Evolutionary conservation across 495 filamentous ascomycete genomes (phyloP), one percentile per base, ranked within the genome.

Genomic region (Astrothelium subdiscretum): DNA sequence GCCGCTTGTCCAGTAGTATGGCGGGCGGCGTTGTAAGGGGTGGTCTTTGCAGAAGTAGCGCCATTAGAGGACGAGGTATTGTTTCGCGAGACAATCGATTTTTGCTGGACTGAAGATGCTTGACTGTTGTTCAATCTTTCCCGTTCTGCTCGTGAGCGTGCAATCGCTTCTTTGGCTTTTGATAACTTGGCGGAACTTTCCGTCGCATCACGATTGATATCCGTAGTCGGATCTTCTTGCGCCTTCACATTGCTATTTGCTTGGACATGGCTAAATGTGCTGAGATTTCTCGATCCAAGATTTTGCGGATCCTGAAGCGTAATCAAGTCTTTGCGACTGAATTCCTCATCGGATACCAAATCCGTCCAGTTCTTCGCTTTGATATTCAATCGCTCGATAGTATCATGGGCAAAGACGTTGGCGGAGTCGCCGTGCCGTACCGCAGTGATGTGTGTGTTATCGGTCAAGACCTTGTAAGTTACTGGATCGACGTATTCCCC

Each of bases 291-390:
- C 57, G 83, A 83, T 54, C 85, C 86, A 59, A 95, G 79, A 72
- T 97, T 96, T 70, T 96, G 91, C 31, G 94, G 95, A 73, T 99
- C 95, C 72, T 99, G 94, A 5, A 99, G 76, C 0, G 91, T 96
- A 71, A 99, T 92, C 67, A 99, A 92, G 72, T 99, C 94, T 68
- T 88, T 90, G 61, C 95, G 83, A 44, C 80, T 80, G 68, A 99
- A 99, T 64, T 92, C 90, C 64, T 81, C 81, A 66, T 97, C 92
- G 68, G 85, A 89, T 18, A 97, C 85, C 4, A 99, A 75, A 74
- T 99, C 94, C 59, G 79, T 80, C 94, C 94, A 99, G 78, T 95
- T 85, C 83, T 96, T 99, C 59, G 92, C 84, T 77, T 97, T 99
- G 74, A 97, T 86, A 75, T 99, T 99, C 72, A 97, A 81, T 65